Conservation (phyloP, 805 yeast species). For the Yarrowia bubula region DNA sequence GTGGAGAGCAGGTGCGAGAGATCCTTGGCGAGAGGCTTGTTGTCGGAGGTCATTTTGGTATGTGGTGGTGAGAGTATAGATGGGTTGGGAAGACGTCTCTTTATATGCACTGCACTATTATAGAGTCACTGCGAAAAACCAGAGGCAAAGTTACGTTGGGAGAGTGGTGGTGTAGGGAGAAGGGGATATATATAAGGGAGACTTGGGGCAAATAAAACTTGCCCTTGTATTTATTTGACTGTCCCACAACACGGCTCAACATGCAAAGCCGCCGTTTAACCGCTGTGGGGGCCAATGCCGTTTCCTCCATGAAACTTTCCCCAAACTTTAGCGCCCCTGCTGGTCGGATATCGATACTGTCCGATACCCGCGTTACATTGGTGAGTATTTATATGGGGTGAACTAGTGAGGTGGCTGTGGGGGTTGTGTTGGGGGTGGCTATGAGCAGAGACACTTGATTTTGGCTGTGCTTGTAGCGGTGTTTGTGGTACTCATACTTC, state of each 20-base stretch:
- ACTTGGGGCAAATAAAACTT: too few species aligned
- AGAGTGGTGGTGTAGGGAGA: not conserved
- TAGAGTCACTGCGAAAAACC: not conserved
- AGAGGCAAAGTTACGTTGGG: not conserved
- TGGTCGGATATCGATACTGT: not conserved
- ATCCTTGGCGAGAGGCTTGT: conserved; percentile 54
- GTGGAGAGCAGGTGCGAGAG: conserved; percentile 69
- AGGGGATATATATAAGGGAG: too few species aligned
- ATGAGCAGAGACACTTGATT: too few species aligned
- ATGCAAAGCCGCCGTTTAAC: not conserved
- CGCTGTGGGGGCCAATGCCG: conserved; percentile 21
- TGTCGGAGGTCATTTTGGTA: conserved; percentile 13
- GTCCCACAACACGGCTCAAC: not conserved
- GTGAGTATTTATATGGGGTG: not conserved
- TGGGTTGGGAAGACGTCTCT: not conserved
- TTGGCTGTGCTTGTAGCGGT: too few species aligned
- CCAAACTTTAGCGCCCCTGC: not conserved
- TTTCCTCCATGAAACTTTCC: not conserved
- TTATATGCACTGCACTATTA: not conserved
- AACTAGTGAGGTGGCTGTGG: not conserved
- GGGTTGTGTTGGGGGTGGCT: too few species aligned
- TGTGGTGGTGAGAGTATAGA: not conserved
- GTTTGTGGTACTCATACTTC: too few species aligned
- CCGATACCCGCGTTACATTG: too few species aligned
- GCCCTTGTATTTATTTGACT: not conserved